Evolutionary conservation across 495 filamentous ascomycete species (phyloP).

Genomic region (Coniosporium apollinis): DNA sequence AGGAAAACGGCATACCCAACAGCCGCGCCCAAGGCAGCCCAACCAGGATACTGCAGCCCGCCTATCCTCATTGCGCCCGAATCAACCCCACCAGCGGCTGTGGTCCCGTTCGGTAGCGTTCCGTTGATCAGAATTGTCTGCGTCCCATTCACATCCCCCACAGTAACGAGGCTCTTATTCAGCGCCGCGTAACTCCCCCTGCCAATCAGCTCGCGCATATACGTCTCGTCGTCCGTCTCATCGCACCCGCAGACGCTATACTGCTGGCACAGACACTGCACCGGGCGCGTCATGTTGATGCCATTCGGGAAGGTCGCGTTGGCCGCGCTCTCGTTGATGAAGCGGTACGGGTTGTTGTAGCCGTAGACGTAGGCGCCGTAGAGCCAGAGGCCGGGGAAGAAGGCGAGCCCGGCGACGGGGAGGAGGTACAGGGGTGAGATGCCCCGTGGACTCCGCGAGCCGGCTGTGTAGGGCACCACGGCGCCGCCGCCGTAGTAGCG

Average conservation of each 20-base stretch:
- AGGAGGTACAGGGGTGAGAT: constrained; percentile 41
- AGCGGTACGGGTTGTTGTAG: constrained; percentile 43
- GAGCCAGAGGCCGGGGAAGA: constrained; percentile 42
- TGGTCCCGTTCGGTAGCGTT: constrained; percentile 40
- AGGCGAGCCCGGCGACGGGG: constrained; percentile 35
- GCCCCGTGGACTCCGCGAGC: constrained; percentile 36
- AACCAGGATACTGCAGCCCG: constrained; percentile 5
- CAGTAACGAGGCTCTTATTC: constrained; percentile 45
- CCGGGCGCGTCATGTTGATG: constrained; percentile 52
- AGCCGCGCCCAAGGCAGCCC: constrained; percentile 1
- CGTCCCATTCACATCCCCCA: constrained; percentile 58
- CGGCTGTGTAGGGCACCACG: constrained; percentile 46
- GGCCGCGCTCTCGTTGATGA: constrained; percentile 32
- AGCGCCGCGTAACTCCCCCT: constrained; percentile 40
- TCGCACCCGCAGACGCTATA: constrained; percentile 70
- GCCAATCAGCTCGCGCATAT: constrained; percentile 45
- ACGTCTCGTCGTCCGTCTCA: constrained; percentile 43
- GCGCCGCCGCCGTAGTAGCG: constrained; percentile 69
- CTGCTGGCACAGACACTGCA: constrained; percentile 57
- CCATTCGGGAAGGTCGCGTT: constrained; percentile 22
- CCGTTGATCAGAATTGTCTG: constrained; percentile 69
- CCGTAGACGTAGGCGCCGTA: constrained; percentile 57
- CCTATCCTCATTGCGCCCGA: constrained; percentile 1
- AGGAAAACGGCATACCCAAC: neutral
- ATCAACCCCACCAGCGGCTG: constrained; percentile 2